Evolutionary conservation across 345 rosid species (phyloP), one percentile per base, ranked within the genome.

Genomic region (Moricandia moricandioides): DNA sequence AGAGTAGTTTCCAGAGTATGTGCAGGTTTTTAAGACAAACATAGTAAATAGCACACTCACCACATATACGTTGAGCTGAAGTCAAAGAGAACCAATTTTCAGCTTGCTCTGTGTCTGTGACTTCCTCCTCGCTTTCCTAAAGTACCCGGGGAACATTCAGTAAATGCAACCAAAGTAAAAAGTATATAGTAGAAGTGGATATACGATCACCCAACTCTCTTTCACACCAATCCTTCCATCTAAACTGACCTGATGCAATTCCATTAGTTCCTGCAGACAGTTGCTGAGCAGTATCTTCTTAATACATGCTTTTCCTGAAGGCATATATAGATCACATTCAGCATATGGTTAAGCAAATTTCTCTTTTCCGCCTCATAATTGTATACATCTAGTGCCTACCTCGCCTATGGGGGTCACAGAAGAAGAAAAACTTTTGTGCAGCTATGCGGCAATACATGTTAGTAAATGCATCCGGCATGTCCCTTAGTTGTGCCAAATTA

Each of bases 71-170:
- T 74, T 96, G 99, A 29, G 99, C 98, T 70, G 99, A 96, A 16
- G 98, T 96, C 85, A 96, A 81, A 66, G 99, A 96, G 81, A 96
- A 92, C 99, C 99, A 96, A 84, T 96, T 96, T 83, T 96, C 99
- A 76, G 98, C 98, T 78, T 91, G 99, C 72, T 96, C 99, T 39
- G 93, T 89, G 83, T 96, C 98, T 16, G 98, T 90, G 61, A 92
- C 89, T 84, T 96, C 99, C 79, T 96, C 99, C 84, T 96, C 98
- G 62, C 85, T 92, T 85, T 92, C 99, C 99, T 92, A 71, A 66
- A 68, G 78, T 34, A 57, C 0, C 51, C 69, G 13, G 31, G 29
- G 30, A 49, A 69, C 27, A 45, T 26, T 55, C 62, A 73, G 55
- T 16, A 37, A 37, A 63, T 7, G 18, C 37, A 64, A 10, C 26